Conservation (phyloP, 2,329 filamentous ascomycete species). For the Penicillium hesseltinei region DNA sequence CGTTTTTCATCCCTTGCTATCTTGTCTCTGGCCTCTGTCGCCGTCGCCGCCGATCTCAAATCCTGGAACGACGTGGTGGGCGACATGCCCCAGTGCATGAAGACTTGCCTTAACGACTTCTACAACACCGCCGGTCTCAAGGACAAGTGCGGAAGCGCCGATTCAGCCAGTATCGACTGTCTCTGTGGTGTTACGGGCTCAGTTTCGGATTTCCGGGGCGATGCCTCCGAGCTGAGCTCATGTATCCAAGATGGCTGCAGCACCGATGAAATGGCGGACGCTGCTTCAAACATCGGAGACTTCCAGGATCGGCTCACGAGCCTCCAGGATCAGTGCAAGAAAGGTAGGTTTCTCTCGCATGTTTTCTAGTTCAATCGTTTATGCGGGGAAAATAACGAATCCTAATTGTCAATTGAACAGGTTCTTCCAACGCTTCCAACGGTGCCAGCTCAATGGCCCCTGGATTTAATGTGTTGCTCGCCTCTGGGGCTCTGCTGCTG, state of each 20-base stretch:
- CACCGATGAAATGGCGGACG: neutral
- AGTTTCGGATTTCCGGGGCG: neutral
- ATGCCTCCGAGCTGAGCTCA: neutral
- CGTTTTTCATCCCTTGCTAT: slow-evolving; percentile 10
- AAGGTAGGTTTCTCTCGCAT: neutral
- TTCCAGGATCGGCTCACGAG: neutral
- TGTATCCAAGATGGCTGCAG: neutral
- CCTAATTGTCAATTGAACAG: neutral
- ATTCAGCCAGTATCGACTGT: slow-evolving; percentile 3
- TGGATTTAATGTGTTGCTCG: neutral
- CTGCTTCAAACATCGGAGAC: neutral
- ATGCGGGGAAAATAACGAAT: neutral
- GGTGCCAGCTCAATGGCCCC: neutral
- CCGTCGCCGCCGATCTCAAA: slow-evolving; percentile 9
- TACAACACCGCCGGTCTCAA: slow-evolving; percentile 9
- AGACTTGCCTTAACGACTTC: slow-evolving; percentile 9
- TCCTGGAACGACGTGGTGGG: slow-evolving; percentile 12
- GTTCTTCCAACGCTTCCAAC: neutral
- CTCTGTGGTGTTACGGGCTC: slow-evolving; percentile 4
- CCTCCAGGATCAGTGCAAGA: neutral
- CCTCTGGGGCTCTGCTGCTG: slow-evolving; percentile 7
- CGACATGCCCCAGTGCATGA: slow-evolving; percentile 10
- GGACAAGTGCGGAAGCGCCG: slow-evolving; percentile 7
- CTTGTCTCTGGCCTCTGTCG: slow-evolving; percentile 9
- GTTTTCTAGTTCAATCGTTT: neutral